These are phyloP conservation scores for Omphalea diandra DNA, from an alignment of 441 rosid species.

Conservation along the genomic window DNA sequence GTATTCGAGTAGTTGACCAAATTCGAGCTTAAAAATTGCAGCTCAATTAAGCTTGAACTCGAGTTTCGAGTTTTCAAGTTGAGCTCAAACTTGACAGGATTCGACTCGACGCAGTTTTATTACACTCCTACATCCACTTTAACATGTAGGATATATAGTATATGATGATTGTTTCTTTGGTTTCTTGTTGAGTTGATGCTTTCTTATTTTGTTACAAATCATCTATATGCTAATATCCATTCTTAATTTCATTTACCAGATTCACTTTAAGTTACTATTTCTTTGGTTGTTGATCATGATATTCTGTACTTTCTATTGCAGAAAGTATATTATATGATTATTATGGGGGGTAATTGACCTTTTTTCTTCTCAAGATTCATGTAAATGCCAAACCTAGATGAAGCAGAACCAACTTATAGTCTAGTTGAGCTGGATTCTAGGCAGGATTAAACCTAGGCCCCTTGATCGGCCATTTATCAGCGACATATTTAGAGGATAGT, in stretches of 20 bases:
- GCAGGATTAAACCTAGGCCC: neutral
- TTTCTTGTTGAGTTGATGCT: neutral
- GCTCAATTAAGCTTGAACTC: no score
- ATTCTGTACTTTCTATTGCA: neutral
- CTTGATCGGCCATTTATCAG: neutral
- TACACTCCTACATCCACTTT: neutral
- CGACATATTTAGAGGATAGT: neutral
- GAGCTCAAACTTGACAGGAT: no score
- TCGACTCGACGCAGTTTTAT: no score
- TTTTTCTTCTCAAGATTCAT: neutral
- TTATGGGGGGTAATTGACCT: neutral
- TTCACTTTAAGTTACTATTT: neutral
- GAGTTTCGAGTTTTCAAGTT: no score
- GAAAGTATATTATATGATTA: neutral
- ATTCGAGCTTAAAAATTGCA: no score
- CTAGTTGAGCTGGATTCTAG: neutral
- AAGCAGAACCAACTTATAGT: neutral
- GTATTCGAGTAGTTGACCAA: no score
- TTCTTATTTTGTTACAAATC: neutral
- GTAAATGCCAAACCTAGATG: conserved; percentile 4
- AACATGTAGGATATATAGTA: neutral
- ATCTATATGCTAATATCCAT: neutral
- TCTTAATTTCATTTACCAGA: neutral
- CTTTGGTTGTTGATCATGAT: neutral
- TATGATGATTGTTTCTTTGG: neutral